These are phyloP conservation scores for Homolaphlyctis polyrhiza DNA, from an alignment of 371 early-diverging fungal genomes.

Conservation along the genomic window DNA sequence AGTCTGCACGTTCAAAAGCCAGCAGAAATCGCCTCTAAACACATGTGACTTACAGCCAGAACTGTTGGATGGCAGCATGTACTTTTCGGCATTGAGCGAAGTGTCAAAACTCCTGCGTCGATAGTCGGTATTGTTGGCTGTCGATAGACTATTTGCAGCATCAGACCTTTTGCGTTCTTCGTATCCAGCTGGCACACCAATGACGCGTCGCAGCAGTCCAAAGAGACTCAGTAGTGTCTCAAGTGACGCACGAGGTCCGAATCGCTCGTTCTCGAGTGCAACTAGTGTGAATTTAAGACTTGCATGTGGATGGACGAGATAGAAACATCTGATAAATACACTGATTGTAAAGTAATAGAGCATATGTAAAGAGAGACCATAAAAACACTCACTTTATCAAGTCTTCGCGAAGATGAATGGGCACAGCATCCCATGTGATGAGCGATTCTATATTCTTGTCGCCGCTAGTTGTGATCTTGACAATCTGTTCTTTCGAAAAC, in stretches of 20 bases:
- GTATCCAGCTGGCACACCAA: neutral
- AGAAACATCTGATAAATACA: neutral
- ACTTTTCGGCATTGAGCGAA: too few relatives aligned
- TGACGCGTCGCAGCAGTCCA: neutral
- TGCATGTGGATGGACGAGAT: conserved; percentile 2
- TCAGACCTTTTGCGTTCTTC: neutral
- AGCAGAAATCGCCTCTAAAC: too few relatives aligned
- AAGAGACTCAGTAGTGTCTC: conserved; percentile 14
- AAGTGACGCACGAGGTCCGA: conserved; percentile 26
- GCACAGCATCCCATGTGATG: conserved; percentile 28
- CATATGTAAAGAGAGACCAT: neutral
- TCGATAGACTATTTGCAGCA: neutral
- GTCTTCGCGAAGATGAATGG: conserved; percentile 24
- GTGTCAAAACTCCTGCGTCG: too few relatives aligned
- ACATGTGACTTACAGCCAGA: too few relatives aligned
- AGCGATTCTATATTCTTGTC: conserved; percentile 9
- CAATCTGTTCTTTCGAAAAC: neutral
- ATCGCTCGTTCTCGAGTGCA: conserved; percentile 15
- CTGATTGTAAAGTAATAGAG: neutral
- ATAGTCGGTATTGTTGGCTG: too few relatives aligned
- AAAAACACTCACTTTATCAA: conserved; percentile 40
- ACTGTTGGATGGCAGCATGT: too few relatives aligned
- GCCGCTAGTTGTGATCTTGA: neutral
- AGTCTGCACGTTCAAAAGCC: too few relatives aligned
- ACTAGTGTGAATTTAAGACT: conserved; percentile 34